These are phyloP conservation scores for Kwoniella shandongensis DNA, from an alignment of 768 basidiomycete genomes.

Conservation along the genomic window DNA sequence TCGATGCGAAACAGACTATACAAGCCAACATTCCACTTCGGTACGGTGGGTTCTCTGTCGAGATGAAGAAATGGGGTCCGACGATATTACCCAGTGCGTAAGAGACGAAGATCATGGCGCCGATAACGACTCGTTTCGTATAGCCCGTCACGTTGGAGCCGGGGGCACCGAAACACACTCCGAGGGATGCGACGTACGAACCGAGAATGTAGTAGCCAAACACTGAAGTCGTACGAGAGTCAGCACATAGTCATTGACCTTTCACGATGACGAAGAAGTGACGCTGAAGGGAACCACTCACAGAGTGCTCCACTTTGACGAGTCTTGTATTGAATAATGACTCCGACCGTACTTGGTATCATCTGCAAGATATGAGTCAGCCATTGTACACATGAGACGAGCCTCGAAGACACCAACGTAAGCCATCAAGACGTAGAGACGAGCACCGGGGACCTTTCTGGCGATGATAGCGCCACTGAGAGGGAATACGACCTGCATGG, in stretches of 20 bases:
- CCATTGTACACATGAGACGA: background rate
- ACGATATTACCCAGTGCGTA: slow-evolving; percentile 38
- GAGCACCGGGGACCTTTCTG: slow-evolving; percentile 19
- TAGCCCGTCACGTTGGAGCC: slow-evolving; percentile 36
- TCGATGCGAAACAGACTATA: slow-evolving; percentile 27
- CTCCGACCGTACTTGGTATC: slow-evolving; percentile 28
- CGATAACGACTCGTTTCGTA: slow-evolving; percentile 35
- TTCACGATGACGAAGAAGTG: background rate
- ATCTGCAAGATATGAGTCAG: slow-evolving; percentile 17
- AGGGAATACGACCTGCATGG: slow-evolving; percentile 39
- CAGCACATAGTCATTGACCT: background rate
- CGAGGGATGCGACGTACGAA: slow-evolving; percentile 34
- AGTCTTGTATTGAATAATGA: slow-evolving; percentile 34
- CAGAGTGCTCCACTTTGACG: slow-evolving; percentile 23
- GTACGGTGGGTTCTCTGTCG: slow-evolving; percentile 33
- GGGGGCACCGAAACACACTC: slow-evolving; percentile 35
- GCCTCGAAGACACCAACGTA: slow-evolving; percentile 10
- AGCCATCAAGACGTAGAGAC: slow-evolving; percentile 30
- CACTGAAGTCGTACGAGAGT: slow-evolving; percentile 3
- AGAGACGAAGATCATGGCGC: slow-evolving; percentile 34
- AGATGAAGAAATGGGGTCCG: slow-evolving; percentile 35
- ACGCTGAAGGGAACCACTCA: slow-evolving; percentile 1
- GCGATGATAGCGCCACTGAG: slow-evolving; percentile 34
- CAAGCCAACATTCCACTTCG: slow-evolving; percentile 30
- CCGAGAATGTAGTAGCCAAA: slow-evolving; percentile 39